Conservation (phyloP, 768 basidiomycete genomes). For the Russula sp. region DNA sequence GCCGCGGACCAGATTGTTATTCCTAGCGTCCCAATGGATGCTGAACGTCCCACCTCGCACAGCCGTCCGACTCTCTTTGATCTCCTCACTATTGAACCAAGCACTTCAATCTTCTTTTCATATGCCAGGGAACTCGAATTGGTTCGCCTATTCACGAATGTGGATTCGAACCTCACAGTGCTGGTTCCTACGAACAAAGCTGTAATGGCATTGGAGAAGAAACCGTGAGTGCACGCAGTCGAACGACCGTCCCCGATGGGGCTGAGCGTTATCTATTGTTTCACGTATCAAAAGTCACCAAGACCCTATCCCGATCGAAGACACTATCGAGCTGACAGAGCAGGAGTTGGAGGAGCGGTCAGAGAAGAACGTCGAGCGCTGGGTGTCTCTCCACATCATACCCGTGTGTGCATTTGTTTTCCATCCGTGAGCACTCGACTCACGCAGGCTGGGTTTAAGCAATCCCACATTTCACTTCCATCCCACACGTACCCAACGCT, state of each 20-base stretch:
- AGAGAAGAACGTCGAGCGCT: slow-evolving; percentile 65
- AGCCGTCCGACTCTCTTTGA: slow-evolving; percentile 56
- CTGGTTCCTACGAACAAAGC: slow-evolving; percentile 87
- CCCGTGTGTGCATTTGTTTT: slow-evolving; percentile 46
- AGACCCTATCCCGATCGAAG: slow-evolving; percentile 38
- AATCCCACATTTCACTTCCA: slow-evolving; percentile 45
- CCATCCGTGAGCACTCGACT: background rate
- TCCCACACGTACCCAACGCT: slow-evolving; percentile 50
- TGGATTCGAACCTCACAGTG: slow-evolving; percentile 42
- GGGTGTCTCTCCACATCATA: slow-evolving; percentile 80
- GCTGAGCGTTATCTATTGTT: background rate
- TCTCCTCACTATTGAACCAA: slow-evolving; percentile 68
- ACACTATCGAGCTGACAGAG: slow-evolving; percentile 55
- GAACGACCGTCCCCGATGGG: background rate
- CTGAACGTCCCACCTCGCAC: background rate
- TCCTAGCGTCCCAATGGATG: slow-evolving; percentile 2
- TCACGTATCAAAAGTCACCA: slow-evolving; percentile 46
- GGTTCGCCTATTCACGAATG: slow-evolving; percentile 42
- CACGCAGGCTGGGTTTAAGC: slow-evolving; percentile 28
- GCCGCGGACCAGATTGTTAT: slow-evolving; percentile 12
- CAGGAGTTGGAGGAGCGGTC: slow-evolving; percentile 56
- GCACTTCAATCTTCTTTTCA: slow-evolving; percentile 76
- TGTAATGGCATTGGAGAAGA: slow-evolving; percentile 70
- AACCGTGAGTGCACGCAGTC: slow-evolving; percentile 56
- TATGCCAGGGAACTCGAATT: slow-evolving; percentile 70